A percentile compares a stretch with the other conserved stretches of the same genome.
These are phyloP conservation scores for Ilyonectria destructans DNA, from an alignment of 2,329 filamentous ascomycete genomes.

Conservation along the genomic window DNA sequence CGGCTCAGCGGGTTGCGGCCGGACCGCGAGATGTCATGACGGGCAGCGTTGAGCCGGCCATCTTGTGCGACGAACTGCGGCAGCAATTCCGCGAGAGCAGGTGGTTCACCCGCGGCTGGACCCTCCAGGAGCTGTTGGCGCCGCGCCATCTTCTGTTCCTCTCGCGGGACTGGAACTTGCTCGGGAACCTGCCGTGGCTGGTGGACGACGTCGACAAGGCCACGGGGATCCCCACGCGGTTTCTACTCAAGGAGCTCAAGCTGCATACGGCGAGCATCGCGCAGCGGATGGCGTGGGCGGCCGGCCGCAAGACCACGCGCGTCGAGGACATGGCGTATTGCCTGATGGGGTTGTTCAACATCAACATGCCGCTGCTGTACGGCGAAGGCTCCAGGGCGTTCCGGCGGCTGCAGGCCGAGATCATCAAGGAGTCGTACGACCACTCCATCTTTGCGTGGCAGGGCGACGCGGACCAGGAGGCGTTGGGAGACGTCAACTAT, in stretches of 20 bases:
- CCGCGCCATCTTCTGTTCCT: conserved; percentile 33
- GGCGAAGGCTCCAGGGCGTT: conserved; percentile 45
- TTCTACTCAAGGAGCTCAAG: conserved; percentile 20
- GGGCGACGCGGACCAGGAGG: not conserved
- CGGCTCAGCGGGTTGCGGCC: not conserved
- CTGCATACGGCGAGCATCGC: conserved; percentile 28
- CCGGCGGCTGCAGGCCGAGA: conserved; percentile 46
- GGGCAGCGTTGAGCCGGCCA: not conserved
- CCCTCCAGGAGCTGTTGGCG: conserved; percentile 40
- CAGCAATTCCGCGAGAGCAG: conserved; percentile 26
- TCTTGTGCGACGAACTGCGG: conserved; percentile 57
- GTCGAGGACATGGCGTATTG: conserved; percentile 45
- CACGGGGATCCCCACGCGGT: conserved; percentile 35
- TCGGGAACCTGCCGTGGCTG: conserved; percentile 30
- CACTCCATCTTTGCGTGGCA: conserved; percentile 45
- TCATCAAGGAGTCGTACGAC: conserved; percentile 43
- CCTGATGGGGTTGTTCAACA: conserved; percentile 41
- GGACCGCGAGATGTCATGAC: conserved; percentile 1
- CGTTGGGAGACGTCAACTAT: not conserved
- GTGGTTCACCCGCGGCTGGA: conserved; percentile 45
- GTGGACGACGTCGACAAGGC: conserved; percentile 16
- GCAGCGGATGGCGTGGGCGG: conserved; percentile 44
- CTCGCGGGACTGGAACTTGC: conserved; percentile 30
- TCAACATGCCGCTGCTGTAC: conserved; percentile 45
- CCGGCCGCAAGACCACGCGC: conserved; percentile 38